These are phyloP conservation scores for Fonsecaea multimorphosa DNA, from an alignment of 2,329 filamentous ascomycete genomes.

Conservation along the genomic window DNA sequence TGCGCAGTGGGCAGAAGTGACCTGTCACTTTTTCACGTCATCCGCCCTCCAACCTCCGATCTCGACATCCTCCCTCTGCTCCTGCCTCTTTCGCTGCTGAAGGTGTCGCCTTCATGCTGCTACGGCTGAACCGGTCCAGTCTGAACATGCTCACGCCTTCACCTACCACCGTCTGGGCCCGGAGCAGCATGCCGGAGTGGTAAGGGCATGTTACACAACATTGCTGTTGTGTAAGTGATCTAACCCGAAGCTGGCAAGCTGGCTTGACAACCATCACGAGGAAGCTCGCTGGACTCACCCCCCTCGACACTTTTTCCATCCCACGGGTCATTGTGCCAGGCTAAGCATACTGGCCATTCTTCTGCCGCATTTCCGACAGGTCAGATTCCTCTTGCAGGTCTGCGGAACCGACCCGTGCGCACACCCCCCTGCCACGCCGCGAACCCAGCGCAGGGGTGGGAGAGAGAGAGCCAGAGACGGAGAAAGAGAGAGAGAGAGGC, in stretches of 20 bases:
- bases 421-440: neutral
- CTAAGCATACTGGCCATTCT: neutral
- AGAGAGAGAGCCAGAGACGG: neutral
- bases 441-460: neutral
- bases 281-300: neutral
- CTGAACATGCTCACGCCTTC: neutral
- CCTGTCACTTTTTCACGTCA: neutral
- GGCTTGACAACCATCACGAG: neutral
- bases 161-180: neutral
- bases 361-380: neutral
- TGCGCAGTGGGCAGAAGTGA: neutral
- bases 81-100: neutral
- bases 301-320: neutral
- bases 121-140: neutral
- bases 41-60: neutral
- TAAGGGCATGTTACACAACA: neutral
- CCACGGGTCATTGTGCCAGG: neutral
- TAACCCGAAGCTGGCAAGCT: conserved; percentile 1
- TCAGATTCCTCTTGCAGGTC: conserved; percentile 1
- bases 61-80: neutral
- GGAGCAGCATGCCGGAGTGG: neutral
- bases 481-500: neutral
- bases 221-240: neutral
- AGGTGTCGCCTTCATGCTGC: neutral
- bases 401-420: neutral